Evolutionary conservation across 1,284 basidiomycete species (phyloP), one percentile per base, ranked within the genome.

Genomic region (Ceratobasidium sp.): DNA sequence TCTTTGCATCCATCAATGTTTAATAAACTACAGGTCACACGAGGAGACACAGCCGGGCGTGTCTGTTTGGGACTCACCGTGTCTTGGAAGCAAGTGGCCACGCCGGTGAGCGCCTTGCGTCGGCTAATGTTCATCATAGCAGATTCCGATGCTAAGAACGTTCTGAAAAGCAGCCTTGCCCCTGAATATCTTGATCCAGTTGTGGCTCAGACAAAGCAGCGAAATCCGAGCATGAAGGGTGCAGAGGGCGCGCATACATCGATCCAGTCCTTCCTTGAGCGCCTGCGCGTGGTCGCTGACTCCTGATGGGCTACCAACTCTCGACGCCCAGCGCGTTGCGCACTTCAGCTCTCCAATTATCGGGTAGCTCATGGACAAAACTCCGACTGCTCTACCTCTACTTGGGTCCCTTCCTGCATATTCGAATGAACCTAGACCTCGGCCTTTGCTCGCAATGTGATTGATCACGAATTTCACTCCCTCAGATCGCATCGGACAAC

Each of bases 371-470:
- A 51, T 54, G 73, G 47, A 28, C 37, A 31, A 75, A 61, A 75
- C 73, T 75, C 73, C 73, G 73, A 61, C 61, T 23, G 39, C 45
- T 37, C 45, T 42, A 42, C 58, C 17, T 60, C 58, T 49, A 31
- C 17, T 26, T 54, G 73, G 73, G 54, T 75, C 73, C 37, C 31
- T 75, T 75, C 65, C 49, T 61, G 53, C 73, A 64, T 54, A 65
- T 64, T 39, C 8, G 73, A 61, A 75, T 28, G 60, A 28, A 74
- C 73, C 73, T 75, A 75, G 73, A 65, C 73, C 73, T 51, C 56
- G 23, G 73, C 42, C 60, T 75, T 37, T 42, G 53, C 51, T 60
- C 23, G 45, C 60, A 63, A 64, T 65, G 61, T 65, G 73, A 65
- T 64, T 75, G 73, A 63, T 42, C 60, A 42, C 42, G 35, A 10